Base-by-base conservation (phyloP, 805 yeast species). In the Candida hispaniensis region DNA sequence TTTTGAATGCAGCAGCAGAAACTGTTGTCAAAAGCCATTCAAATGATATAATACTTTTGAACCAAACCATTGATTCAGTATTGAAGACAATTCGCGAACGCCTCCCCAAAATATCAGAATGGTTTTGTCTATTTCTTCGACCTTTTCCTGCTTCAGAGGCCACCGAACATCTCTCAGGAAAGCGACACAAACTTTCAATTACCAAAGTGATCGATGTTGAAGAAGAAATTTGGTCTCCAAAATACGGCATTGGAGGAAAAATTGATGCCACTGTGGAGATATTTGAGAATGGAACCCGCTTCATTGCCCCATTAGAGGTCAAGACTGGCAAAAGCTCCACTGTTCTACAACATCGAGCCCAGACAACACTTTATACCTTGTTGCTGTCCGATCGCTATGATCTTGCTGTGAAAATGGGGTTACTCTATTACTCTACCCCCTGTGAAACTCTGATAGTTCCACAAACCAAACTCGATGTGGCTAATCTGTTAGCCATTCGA, bases 211-310 rank as follows among this genome's bases (percentile, higher is more conserved):
- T 82, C 19, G 94, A 81, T 49, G 71, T 82, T 7, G 99, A 91
- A 55, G 96, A 91, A 48, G 79, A 75, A 47, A 76, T 91, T 9
- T 75, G 93, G 83, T 82, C 96, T 0, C 94, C 96, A 0, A 67
- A 71, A 50, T 85, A 69, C 59, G 99, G 99, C 0, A 56, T 91
- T 6, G 72, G 82, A 45, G 99, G 99, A 0, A 71, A 77, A 46
- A 73, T 86, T 11, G 99, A 91, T 59, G 94, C 78, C 3, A 83
- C 94, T 0, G 66, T 83, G 2, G 79, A 78, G 45, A 78, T 79
- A 0, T 39, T 43, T 15, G 49, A 52, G 9, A 44, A 46, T 2
- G 68, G 69, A n/a, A 69, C 61, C 19, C 9, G 13, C 6, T 64
- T 51, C 38, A 65, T 83, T 8, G 67, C 74, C 1, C 97, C 96